Conservation (phyloP, 176 grass and related monocot genomes). For the Tillandsia leiboldiana region DNA sequence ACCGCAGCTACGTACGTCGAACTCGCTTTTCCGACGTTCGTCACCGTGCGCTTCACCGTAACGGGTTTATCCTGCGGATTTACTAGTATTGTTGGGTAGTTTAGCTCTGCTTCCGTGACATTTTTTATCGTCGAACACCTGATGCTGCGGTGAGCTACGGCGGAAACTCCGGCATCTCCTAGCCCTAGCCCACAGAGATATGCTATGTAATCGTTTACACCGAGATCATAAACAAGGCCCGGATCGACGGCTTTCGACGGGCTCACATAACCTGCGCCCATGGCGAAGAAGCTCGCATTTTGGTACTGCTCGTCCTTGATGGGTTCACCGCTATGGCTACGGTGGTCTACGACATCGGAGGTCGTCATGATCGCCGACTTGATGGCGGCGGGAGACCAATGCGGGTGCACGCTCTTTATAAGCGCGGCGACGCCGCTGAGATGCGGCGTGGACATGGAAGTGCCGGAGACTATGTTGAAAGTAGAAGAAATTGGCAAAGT, state of each 20-base stretch:
- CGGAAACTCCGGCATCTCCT: slow-evolving; percentile 38
- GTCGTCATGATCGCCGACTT: slow-evolving; percentile 96
- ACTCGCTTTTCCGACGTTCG: slow-evolving; percentile 48
- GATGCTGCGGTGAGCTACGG: slow-evolving; percentile 41
- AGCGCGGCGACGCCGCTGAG: slow-evolving; percentile 66
- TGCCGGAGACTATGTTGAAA: slow-evolving; percentile 72
- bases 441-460: slow-evolving; percentile 85
- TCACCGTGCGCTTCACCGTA: slow-evolving; percentile 66
- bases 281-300: slow-evolving; percentile 71
- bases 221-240: slow-evolving; percentile 60
- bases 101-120: slow-evolving; percentile 62
- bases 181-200: slow-evolving; percentile 68
- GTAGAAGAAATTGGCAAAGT: slow-evolving; percentile 26
- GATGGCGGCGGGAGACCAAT: slow-evolving; percentile 68
- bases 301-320: slow-evolving; percentile 68
- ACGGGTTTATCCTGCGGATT: slow-evolving; percentile 38
- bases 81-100: slow-evolving; percentile 72
- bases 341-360: slow-evolving; percentile 39
- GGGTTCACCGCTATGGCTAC: slow-evolving; percentile 24
- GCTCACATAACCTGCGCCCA: slow-evolving; percentile 77
- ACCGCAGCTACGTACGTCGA: slow-evolving; percentile 48
- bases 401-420: slow-evolving; percentile 52
- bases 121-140: slow-evolving; percentile 30
- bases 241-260: slow-evolving; percentile 65
- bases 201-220: slow-evolving; percentile 43